A percentile compares a stretch with the other conserved stretches of the same genome.
Conservation (phyloP, 1,284 basidiomycete genomes). For the Neolentinus lepideus region DNA sequence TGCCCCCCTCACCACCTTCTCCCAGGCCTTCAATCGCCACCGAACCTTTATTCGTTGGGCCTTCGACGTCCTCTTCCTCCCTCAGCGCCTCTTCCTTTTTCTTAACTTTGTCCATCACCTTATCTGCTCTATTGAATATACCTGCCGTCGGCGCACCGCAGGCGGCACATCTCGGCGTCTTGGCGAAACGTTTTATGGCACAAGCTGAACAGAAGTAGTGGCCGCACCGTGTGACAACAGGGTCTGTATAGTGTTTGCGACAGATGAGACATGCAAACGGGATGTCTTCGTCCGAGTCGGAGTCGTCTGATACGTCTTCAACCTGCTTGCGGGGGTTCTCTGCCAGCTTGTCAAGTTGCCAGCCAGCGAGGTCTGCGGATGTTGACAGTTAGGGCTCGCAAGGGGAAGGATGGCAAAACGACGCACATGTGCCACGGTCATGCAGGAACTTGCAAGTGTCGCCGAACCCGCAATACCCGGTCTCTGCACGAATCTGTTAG, state of each 20-base stretch:
- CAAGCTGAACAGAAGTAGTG: slow-evolving; percentile 97
- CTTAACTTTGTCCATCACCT: slow-evolving; percentile 72
- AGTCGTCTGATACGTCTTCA: slow-evolving; percentile 48
- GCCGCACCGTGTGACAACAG: slow-evolving; percentile 92
- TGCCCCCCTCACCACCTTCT: slow-evolving; percentile 13
- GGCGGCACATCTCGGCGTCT: slow-evolving; percentile 93
- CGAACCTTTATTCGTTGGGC: background rate
- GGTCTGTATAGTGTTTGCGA: slow-evolving; percentile 90
- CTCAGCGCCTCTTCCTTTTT: slow-evolving; percentile 48
- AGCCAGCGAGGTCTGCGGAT: slow-evolving; percentile 84
- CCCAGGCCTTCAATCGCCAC: slow-evolving; percentile 62
- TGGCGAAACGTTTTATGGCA: slow-evolving; percentile 89
- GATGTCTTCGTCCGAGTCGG: slow-evolving; percentile 80
- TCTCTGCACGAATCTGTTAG: slow-evolving; percentile 53
- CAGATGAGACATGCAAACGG: slow-evolving; percentile 98
- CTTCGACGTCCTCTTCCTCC: slow-evolving; percentile 29
- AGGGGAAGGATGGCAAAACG: slow-evolving; percentile 8
- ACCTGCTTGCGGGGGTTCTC: slow-evolving; percentile 55
- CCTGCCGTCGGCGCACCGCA: slow-evolving; percentile 91
- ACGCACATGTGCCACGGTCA: slow-evolving; percentile 80
- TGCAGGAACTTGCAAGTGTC: slow-evolving; percentile 97
- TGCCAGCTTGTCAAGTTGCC: slow-evolving; percentile 92
- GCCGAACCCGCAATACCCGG: slow-evolving; percentile 98
- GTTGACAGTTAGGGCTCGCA: slow-evolving; percentile 17
- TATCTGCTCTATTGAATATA: slow-evolving; percentile 89